A percentile compares a stretch with the other conserved stretches of the same genome.
phyloP scores from a whole-genome alignment of 1,284 basidiomycete species.

The Heterobasidion parviporum region DNA sequence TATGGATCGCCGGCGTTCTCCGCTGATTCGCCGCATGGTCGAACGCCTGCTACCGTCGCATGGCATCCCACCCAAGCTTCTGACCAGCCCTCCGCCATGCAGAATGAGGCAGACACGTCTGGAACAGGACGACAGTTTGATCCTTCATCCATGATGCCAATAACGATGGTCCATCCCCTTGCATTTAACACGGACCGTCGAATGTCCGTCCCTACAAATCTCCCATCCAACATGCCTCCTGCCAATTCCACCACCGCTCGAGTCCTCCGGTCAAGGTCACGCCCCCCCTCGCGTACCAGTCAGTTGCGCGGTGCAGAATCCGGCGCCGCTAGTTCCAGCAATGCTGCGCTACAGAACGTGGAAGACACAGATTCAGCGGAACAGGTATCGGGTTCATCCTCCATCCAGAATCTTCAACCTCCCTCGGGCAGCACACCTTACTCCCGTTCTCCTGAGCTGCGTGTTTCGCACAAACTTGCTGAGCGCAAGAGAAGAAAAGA shows the following conservation, averaged over 20 bases:
- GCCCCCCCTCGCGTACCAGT: conserved; percentile 49
- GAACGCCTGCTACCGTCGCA: conserved; percentile 58
- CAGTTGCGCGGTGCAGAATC: conserved; percentile 35
- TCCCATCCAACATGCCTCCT: conserved; percentile 35
- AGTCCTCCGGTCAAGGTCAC: conserved; percentile 55
- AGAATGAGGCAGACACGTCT: conserved; percentile 31
- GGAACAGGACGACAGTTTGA: conserved; percentile 35
- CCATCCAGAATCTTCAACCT: conserved; percentile 7
- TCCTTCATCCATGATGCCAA: conserved; percentile 18
- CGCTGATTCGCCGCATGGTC: conserved; percentile 56
- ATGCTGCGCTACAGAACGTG: conserved; percentile 17
- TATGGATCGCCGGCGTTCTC: conserved; percentile 52
- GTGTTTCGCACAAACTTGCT: conserved; percentile 90
- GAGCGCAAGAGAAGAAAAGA: conserved; percentile 93
- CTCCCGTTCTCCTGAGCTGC: conserved; percentile 87
- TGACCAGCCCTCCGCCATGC: conserved; percentile 32
- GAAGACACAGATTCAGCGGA: conserved; percentile 28
- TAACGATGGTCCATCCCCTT: conserved; percentile 48
- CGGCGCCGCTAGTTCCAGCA: conserved; percentile 18
- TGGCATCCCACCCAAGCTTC: conserved; percentile 52
- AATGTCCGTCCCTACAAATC: conserved; percentile 56
- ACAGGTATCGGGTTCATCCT: conserved; percentile 16
- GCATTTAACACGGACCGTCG: conserved; percentile 56
- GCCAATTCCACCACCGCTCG: conserved; percentile 31
- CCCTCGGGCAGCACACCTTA: conserved; percentile 63